Percentiles rank a stretch among this genome's conserved stretches.
phyloP scores from a whole-genome alignment of 2,329 filamentous ascomycete genomes.

The Trichoderma hamatum region DNA sequence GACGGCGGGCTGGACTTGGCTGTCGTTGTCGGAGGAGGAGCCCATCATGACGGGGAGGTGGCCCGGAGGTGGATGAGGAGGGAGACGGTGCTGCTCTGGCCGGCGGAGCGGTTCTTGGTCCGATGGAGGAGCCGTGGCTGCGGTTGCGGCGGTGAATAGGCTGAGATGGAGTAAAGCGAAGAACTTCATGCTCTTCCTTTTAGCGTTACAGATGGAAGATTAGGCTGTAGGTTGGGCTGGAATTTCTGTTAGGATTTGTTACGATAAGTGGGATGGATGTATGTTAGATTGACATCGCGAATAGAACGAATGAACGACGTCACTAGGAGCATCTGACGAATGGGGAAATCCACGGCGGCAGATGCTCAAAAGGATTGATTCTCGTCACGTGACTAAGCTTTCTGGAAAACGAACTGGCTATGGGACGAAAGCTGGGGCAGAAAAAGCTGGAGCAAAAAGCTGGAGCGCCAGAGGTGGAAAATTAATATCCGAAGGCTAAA shows the following conservation, averaged over 20 bases:
- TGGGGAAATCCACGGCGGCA: constrained; percentile 1
- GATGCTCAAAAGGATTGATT: not conserved
- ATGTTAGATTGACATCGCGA: not conserved
- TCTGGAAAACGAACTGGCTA: not conserved
- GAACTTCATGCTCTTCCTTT: constrained; percentile 22
- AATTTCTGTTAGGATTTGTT: not conserved
- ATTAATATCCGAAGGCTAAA: constrained; percentile 19
- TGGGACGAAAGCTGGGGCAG: not conserved
- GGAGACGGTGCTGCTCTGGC: constrained; percentile 11
- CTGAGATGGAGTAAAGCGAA: not conserved
- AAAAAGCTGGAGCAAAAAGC: not conserved
- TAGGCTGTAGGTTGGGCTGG: not conserved
- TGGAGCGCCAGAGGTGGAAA: constrained; percentile 21
- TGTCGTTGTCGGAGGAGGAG: constrained; percentile 28
- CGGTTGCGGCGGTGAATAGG: not conserved
- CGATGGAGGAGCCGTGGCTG: constrained; percentile 20
- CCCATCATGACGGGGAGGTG: constrained; percentile 36
- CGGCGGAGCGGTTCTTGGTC: constrained; percentile 18
- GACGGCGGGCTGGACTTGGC: constrained; percentile 52
- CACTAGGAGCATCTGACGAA: not conserved
- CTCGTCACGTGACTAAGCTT: not conserved
- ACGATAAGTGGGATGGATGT: not conserved
- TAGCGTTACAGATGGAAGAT: not conserved
- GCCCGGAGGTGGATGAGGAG: constrained; percentile 26
- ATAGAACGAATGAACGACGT: constrained; percentile 7